phyloP scores from a whole-genome alignment of 345 rosid species.

The Eucalyptus grandis region DNA sequence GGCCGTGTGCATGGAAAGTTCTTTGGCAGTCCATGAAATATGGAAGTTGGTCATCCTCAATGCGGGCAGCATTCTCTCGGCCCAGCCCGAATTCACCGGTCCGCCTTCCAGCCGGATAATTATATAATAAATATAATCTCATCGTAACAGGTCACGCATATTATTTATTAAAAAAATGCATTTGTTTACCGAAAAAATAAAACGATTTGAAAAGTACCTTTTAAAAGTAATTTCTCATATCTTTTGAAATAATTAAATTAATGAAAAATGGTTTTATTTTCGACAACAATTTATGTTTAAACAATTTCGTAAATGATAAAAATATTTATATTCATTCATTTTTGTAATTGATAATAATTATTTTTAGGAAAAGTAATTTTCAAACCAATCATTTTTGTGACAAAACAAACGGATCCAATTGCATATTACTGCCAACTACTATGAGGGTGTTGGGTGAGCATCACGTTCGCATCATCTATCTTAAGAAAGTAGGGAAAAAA shows the following conservation, averaged over 20 bases:
- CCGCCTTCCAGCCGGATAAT: background rate
- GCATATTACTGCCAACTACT: background rate
- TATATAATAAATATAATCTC: background rate
- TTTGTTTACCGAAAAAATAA: background rate
- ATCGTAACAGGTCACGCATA: background rate
- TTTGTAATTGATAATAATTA: too few relatives aligned
- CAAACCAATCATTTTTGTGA: background rate
- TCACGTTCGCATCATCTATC: background rate
- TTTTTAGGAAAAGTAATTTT: too few relatives aligned
- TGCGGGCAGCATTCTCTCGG: background rate
- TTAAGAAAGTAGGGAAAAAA: background rate
- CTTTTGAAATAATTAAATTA: background rate
- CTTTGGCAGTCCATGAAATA: background rate
- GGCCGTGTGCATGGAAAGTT: accelerated
- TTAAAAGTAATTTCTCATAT: too few relatives aligned
- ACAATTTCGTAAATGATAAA: background rate
- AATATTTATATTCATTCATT: too few relatives aligned
- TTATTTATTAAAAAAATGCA: background rate
- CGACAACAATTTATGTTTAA: accelerated
- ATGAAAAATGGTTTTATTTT: background rate
- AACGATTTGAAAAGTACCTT: background rate
- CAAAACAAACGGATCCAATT: background rate
- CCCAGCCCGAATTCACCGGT: background rate
- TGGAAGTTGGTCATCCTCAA: background rate
- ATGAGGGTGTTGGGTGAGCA: background rate